Conservation (phyloP, 1,139 yeast genomes). For the Maudiozyma humilis region DNA sequence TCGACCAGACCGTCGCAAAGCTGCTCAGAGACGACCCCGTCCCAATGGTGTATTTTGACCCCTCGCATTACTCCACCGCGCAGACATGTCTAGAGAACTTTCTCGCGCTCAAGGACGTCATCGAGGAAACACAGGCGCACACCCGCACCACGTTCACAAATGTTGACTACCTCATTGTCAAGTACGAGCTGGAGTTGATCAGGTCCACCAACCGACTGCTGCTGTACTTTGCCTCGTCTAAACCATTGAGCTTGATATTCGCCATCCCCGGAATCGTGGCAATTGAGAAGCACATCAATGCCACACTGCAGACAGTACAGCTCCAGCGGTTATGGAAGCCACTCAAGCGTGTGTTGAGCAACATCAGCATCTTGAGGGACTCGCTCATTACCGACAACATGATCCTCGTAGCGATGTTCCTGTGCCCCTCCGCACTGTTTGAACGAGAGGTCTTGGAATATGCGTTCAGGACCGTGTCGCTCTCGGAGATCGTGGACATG, state of each 20-base stretch:
- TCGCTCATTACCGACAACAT: constrained; percentile 12
- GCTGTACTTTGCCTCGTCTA: constrained; percentile 9
- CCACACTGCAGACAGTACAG: constrained; percentile 8
- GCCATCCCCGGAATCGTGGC: constrained; percentile 11
- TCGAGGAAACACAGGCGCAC: constrained; percentile 6
- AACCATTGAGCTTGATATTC: constrained; percentile 12
- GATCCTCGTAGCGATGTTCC: constrained; percentile 14
- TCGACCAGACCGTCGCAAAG: constrained; percentile 9
- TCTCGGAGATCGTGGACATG: constrained; percentile 16
- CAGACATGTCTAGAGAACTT: constrained; percentile 9
- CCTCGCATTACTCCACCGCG: constrained; percentile 13
- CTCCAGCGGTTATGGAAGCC: constrained; percentile 9
- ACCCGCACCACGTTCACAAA: background rate
- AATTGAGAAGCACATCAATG: constrained; percentile 12
- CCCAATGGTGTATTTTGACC: constrained; percentile 9
- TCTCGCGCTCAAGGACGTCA: constrained; percentile 9
- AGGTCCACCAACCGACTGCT: constrained; percentile 12
- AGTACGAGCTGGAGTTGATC: constrained; percentile 6
- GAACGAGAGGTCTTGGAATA: constrained; percentile 16
- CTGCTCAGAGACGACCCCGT: constrained; percentile 3
- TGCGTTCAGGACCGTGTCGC: constrained; percentile 13
- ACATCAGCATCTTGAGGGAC: constrained; percentile 9
- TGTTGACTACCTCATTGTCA: constrained; percentile 9
- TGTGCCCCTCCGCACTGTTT: constrained; percentile 16
- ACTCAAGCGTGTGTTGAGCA: constrained; percentile 7